These are phyloP conservation scores for Nemophila menziesii DNA, from an alignment of 257 asterid species.

Conservation along the genomic window DNA sequence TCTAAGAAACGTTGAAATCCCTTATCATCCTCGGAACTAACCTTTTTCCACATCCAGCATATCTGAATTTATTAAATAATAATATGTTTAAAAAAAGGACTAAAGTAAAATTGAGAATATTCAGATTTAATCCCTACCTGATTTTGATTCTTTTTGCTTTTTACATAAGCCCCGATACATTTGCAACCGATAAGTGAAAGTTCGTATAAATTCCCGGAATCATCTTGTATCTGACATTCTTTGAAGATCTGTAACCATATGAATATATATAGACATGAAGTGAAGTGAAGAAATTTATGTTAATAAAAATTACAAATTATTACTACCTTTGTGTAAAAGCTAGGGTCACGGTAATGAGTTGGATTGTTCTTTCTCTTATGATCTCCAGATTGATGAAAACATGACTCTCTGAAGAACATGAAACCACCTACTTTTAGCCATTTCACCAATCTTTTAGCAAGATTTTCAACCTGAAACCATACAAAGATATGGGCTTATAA, in stretches of 20 bases:
- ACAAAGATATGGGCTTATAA: neutral
- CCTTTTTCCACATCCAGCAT: conserved; percentile 94
- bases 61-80: conserved; percentile 32
- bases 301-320: neutral
- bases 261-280: conserved; percentile 4
- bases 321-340: conserved; percentile 81
- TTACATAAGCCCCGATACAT: conserved; percentile 91
- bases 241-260: conserved; percentile 47
- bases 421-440: conserved; percentile 93
- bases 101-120: neutral
- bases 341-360: conserved; percentile 92
- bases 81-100: neutral
- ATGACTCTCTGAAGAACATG: conserved; percentile 90
- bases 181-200: conserved; percentile 70
- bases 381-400: conserved; percentile 96
- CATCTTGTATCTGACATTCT: conserved; percentile 45
- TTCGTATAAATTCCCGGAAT: conserved; percentile 55
- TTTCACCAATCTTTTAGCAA: conserved; percentile 61
- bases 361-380: conserved; percentile 82
- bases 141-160: conserved; percentile 80
- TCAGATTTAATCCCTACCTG: conserved; percentile 47
- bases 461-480: conserved; percentile 56
- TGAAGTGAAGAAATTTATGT: neutral
- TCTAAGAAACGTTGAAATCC: conserved; percentile 91
- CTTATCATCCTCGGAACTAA: conserved; percentile 56